Conservation (phyloP, 2,329 filamentous ascomycete species). For the Amesomyces nigricolor region DNA sequence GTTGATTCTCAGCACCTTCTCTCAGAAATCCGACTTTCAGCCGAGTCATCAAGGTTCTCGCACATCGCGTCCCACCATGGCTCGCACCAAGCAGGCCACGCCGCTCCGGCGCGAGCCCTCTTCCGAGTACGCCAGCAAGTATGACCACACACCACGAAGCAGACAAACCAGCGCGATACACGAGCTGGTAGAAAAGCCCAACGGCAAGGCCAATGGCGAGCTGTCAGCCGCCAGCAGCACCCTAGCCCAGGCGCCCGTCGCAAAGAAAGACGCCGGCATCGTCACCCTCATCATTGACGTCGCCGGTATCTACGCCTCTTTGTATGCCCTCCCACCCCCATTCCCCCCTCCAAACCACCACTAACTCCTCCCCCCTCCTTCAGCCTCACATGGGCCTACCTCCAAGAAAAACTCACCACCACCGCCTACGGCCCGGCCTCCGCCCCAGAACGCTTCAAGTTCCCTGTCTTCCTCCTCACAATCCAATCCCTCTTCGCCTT, state of each 20-base stretch:
- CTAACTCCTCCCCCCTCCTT: background rate
- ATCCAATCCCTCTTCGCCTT: slow-evolving; percentile 89
- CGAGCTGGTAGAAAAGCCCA: slow-evolving; percentile 30
- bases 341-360: background rate
- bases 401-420: slow-evolving; percentile 96
- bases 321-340: slow-evolving; percentile 52
- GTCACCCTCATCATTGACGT: slow-evolving; percentile 79
- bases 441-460: slow-evolving; percentile 67
- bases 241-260: slow-evolving; percentile 11
- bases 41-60: slow-evolving; percentile 6
- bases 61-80: slow-evolving; percentile 45
- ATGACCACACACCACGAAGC: slow-evolving; percentile 29
- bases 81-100: slow-evolving; percentile 62
- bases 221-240: background rate
- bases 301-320: slow-evolving; percentile 93
- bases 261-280: slow-evolving; percentile 53
- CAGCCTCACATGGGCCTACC: slow-evolving; percentile 89
- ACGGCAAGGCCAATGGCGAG: slow-evolving; percentile 23
- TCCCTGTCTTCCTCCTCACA: slow-evolving; percentile 92
- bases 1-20: background rate
- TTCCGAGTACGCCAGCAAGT: slow-evolving; percentile 57
- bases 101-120: slow-evolving; percentile 62
- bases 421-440: slow-evolving; percentile 65
- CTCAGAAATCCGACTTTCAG: background rate
- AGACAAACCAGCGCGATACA: slow-evolving; percentile 20